Evolutionary conservation across 176 grass and related monocot genomes (phyloP), one percentile per base, ranked within the genome.

Genomic region (Guadua angustifolia): DNA sequence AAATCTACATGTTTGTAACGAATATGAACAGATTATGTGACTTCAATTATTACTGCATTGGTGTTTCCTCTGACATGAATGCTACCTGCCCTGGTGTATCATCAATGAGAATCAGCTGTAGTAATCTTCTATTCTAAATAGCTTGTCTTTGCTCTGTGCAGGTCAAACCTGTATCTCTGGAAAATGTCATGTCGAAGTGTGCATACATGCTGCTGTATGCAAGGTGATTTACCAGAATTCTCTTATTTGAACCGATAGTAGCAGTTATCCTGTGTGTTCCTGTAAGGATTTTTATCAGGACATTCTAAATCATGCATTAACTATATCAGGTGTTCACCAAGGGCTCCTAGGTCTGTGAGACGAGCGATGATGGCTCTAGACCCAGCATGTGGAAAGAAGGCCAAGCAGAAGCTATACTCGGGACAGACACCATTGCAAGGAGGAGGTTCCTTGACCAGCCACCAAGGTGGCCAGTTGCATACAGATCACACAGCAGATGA

Each of bases 181-280:
- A 94, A 71, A 82, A 82, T 22, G 91, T 99, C 76, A 81, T 94
- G 57, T 92, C 91, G 8, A 90, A 94, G 71, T 87, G 91, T 87
- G 97, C 93, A 53, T 99, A 99, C 85, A 90, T 99, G 93, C 90
- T 99, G 79, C 84, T 99, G 46, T 99, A 94, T 86, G 89, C 97
- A 57, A 96, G 97, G 97, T 96, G 75, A 86, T 47, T 53, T 53
- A 74, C 36, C 36, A 29, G 7, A 40, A 38, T 22, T 81, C 43
- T 80, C 47, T 52, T 64, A 24, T 62, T 44, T 46, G 33, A 42
- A 82, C 21, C 53, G 29, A 68, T 56, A 18, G 38, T 69, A 66
- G 39, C 26, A 66, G 45, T 67, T 81, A 18, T 62, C 32, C 2
- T 45, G 32, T 56, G 7, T 79, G 36, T 77, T 45, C 42, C n/a